Evolutionary conservation across 2,329 filamentous ascomycete species (phyloP).

Genomic region (Paracoccidioides lutzii): DNA sequence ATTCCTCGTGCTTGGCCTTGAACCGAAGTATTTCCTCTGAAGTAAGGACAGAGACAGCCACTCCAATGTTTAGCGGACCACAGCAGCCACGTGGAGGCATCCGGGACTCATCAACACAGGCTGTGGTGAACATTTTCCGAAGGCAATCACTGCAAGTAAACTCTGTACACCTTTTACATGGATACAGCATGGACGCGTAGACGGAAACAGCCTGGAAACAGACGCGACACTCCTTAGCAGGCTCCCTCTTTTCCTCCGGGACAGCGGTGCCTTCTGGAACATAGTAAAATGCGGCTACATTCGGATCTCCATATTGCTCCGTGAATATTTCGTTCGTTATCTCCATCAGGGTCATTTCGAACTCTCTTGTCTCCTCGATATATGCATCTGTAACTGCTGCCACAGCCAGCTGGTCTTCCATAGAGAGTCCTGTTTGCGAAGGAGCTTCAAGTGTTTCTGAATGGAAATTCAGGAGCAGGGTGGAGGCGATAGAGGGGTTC

Average conservation of each 20-base stretch:
- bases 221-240: neutral
- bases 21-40: slow-evolving; percentile 26
- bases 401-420: neutral
- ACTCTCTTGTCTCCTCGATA: neutral
- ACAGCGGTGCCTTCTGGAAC: neutral
- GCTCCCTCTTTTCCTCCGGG: neutral
- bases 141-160: slow-evolving; percentile 6
- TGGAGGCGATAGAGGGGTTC: neutral
- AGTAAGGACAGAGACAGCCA: slow-evolving; percentile 24
- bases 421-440: neutral
- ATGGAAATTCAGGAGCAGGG: neutral
- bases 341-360: neutral
- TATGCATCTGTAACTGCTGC: neutral
- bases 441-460: neutral
- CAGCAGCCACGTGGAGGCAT: slow-evolving; percentile 41
- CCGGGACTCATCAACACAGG: slow-evolving; percentile 25
- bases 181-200: neutral
- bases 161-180: neutral
- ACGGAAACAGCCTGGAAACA: neutral
- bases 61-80: slow-evolving; percentile 30
- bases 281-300: neutral
- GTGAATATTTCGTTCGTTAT: neutral
- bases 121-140: slow-evolving; percentile 28
- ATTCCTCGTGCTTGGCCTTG: slow-evolving; percentile 37
- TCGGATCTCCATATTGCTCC: neutral